These are phyloP conservation scores for Pyrrhoderma lamaoense DNA, from an alignment of 1,284 basidiomycete genomes.

Conservation along the genomic window DNA sequence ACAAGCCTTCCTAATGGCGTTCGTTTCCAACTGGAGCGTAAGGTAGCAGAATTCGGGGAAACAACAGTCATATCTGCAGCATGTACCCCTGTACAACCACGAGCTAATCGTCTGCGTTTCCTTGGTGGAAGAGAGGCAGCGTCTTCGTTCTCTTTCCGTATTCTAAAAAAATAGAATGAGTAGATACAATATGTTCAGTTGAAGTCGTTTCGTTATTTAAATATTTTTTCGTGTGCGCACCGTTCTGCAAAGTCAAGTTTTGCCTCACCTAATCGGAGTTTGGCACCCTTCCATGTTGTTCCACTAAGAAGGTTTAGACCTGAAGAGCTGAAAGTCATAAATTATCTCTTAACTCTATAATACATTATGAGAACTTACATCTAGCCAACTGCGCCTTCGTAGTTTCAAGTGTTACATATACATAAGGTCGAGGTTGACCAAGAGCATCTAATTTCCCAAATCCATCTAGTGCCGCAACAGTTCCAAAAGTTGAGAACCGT, in stretches of 20 bases:
- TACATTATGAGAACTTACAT: slow-evolving; percentile 43
- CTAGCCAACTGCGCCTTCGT: slow-evolving; percentile 49
- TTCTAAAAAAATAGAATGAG: slow-evolving; percentile 25
- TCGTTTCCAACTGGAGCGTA: slow-evolving; percentile 54
- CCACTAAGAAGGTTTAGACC: slow-evolving; percentile 71
- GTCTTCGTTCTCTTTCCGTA: slow-evolving; percentile 29
- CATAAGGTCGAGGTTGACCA: slow-evolving; percentile 62
- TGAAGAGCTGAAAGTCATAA: slow-evolving; percentile 25
- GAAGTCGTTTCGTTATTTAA: neutral
- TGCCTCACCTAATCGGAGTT: slow-evolving; percentile 72
- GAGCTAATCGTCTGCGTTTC: slow-evolving; percentile 31
- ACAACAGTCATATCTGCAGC: slow-evolving; percentile 56
- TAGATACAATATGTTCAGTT: neutral
- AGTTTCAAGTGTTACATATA: slow-evolving; percentile 64
- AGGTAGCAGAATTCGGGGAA: slow-evolving; percentile 42
- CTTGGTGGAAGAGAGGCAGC: slow-evolving; percentile 22
- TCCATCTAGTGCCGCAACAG: slow-evolving; percentile 59
- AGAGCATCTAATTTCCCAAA: slow-evolving; percentile 57
- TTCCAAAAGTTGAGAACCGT: slow-evolving; percentile 60
- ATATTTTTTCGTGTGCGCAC: slow-evolving; percentile 29
- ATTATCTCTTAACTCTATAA: neutral
- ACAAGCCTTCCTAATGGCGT: slow-evolving; percentile 62
- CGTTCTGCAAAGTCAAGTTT: slow-evolving; percentile 61
- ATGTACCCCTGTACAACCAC: slow-evolving; percentile 33
- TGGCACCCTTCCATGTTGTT: slow-evolving; percentile 77